A percentile compares a stretch with the other conserved stretches of the same genome.
Conservation (phyloP, 2,329 filamentous ascomycete species). For the Amesomyces nigricolor region DNA sequence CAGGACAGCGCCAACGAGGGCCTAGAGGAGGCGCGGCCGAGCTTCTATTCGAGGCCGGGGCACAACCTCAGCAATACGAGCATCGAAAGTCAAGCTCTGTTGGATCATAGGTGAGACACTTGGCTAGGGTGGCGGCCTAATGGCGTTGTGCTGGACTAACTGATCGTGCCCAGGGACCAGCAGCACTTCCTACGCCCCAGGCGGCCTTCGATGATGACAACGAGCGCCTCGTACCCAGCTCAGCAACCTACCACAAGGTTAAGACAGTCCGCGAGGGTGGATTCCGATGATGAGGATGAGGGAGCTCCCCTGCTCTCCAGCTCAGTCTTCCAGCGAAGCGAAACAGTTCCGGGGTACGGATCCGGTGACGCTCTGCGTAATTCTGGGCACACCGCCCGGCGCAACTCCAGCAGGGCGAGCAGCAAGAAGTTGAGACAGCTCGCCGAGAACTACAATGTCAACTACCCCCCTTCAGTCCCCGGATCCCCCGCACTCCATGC, state of each 20-base stretch:
- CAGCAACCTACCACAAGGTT: conserved; percentile 32
- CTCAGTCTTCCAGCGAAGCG: conserved; percentile 34
- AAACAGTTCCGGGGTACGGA: conserved; percentile 38
- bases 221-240: conserved; percentile 32
- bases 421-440: conserved; percentile 35
- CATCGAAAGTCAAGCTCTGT: conserved; percentile 77
- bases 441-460: conserved; percentile 54
- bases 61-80: conserved; percentile 74
- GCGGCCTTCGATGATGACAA: conserved; percentile 47
- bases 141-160: conserved; percentile 16
- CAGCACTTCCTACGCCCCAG: conserved; percentile 56
- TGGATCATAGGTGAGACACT: conserved; percentile 70
- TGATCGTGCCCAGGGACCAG: conserved; percentile 44
- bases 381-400: conserved; percentile 35
- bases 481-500: conserved; percentile 52
- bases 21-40: conserved; percentile 31
- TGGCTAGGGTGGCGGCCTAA: neutral
- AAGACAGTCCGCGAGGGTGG: conserved; percentile 27
- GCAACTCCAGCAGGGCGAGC: conserved; percentile 49
- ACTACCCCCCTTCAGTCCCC: conserved; percentile 64
- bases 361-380: conserved; percentile 36
- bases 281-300: conserved; percentile 47
- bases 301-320: conserved; percentile 52
- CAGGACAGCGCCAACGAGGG: conserved; percentile 33
- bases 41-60: conserved; percentile 46